Percentiles rank a stretch among this genome's conserved stretches.
Evolutionary conservation across 2,329 filamentous ascomycete species (phyloP).

Genomic region (Talaromyces sp.): DNA sequence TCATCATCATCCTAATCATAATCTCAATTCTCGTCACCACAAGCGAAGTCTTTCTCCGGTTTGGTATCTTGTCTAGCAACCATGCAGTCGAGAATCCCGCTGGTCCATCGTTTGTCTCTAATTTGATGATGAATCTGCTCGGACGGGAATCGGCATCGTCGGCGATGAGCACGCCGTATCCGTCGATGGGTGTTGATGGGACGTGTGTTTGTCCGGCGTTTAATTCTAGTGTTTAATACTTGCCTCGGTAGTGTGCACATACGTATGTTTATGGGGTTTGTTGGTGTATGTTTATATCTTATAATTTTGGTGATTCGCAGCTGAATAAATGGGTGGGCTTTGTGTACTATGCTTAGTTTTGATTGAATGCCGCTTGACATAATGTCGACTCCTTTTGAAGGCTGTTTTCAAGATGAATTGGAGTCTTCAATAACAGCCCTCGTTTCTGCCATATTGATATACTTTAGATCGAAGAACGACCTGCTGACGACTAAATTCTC

Average conservation of each 20-base stretch:
- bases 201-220: slow-evolving; percentile 4
- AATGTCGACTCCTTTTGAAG: not conserved
- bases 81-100: slow-evolving; percentile 18
- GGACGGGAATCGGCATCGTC: not conserved
- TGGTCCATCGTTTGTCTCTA: slow-evolving; percentile 20
- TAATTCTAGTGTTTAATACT: slow-evolving; percentile 9
- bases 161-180: not conserved
- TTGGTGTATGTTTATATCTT: not conserved
- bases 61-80: slow-evolving; percentile 62
- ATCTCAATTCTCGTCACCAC: slow-evolving; percentile 89
- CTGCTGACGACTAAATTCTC: too few relatives aligned
- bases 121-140: slow-evolving; percentile 20
- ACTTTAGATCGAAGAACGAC: too few relatives aligned
- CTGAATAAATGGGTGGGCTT: not conserved
- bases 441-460: too few relatives aligned
- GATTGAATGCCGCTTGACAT: not conserved
- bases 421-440: not conserved
- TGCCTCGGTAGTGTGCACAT: not conserved
- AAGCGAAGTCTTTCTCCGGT: slow-evolving; percentile 82
- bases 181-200: not conserved
- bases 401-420: not conserved
- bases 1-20: slow-evolving; percentile 90
- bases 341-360: not conserved
- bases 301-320: not conserved
- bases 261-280: not conserved